Evolutionary conservation across 495 filamentous ascomycete species (phyloP).

Genomic region (Hypoxylon cercidicola): DNA sequence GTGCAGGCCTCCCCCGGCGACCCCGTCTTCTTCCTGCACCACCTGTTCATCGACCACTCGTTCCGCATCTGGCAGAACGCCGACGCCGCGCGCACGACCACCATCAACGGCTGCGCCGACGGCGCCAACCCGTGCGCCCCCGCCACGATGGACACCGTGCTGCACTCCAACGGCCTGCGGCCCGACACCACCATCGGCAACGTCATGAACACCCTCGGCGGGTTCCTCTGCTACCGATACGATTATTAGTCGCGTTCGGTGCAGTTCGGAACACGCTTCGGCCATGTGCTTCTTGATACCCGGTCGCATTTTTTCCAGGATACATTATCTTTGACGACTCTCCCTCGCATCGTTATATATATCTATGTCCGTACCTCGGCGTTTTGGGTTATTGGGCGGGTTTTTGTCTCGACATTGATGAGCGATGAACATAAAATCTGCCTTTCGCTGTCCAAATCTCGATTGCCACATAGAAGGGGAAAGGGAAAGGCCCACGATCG

Average conservation of each 20-base stretch:
- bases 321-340: background rate
- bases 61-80: constrained; percentile 55
- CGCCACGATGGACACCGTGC: constrained; percentile 45
- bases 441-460: background rate
- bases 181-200: constrained; percentile 46
- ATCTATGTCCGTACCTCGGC: no score
- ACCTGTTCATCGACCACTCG: constrained; percentile 53
- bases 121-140: constrained; percentile 42
- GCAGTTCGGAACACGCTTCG: background rate
- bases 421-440: background rate
- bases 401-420: constrained; percentile 1
- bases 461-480: background rate
- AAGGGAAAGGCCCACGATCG: background rate
- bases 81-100: constrained; percentile 43
- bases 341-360: constrained; percentile 1
- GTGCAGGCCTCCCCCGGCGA: constrained; percentile 51
- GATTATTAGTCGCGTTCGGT: constrained; percentile 44
- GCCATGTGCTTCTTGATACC: background rate
- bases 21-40: constrained; percentile 57
- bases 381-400: no score
- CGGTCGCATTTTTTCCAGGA: background rate
- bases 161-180: constrained; percentile 47
- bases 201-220: constrained; percentile 51
- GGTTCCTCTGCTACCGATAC: constrained; percentile 54
- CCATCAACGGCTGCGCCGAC: constrained; percentile 52